phyloP scores from a whole-genome alignment of 768 basidiomycete genomes.

The Tulasnella sp. region DNA sequence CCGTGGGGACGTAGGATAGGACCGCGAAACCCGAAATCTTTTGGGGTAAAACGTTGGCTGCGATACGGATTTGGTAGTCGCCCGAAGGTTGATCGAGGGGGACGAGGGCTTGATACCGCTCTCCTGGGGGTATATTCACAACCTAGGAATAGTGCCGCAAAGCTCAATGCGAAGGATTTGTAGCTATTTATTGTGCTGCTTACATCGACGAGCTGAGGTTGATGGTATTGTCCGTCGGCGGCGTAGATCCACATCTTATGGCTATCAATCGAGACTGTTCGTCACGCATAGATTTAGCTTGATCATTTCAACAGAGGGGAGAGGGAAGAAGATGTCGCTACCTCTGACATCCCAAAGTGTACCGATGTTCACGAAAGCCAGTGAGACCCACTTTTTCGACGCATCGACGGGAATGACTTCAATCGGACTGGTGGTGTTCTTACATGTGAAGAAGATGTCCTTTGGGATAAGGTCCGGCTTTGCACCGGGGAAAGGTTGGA shows the following conservation, averaged over 20 bases:
- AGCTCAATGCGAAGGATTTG: not conserved
- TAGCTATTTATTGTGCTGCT: not conserved
- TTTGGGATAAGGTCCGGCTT: not conserved
- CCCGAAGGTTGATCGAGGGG: not conserved
- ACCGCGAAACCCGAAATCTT: constrained; percentile 4
- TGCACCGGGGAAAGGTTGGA: not conserved
- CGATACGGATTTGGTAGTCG: constrained; percentile 3
- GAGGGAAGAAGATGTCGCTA: not conserved
- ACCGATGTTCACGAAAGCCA: not conserved
- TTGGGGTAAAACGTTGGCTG: not conserved
- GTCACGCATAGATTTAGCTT: not conserved
- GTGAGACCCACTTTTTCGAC: not conserved
- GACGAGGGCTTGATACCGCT: constrained; percentile 4
- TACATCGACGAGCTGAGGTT: constrained; percentile 7
- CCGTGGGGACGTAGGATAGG: not conserved
- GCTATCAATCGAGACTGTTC: not conserved
- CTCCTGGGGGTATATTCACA: not conserved
- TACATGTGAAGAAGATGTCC: not conserved
- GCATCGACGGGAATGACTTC: not conserved
- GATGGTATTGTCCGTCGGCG: constrained; percentile 5
- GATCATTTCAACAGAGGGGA: not conserved
- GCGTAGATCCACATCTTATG: constrained; percentile 5
- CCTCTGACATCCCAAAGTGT: constrained; percentile 2
- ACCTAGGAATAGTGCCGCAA: not conserved
- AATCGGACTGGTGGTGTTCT: constrained; percentile 1